Evolutionary conservation across 208 protist species (phyloP), one percentile per base, ranked within the genome.

Genomic region (Porcisia deanei): DNA sequence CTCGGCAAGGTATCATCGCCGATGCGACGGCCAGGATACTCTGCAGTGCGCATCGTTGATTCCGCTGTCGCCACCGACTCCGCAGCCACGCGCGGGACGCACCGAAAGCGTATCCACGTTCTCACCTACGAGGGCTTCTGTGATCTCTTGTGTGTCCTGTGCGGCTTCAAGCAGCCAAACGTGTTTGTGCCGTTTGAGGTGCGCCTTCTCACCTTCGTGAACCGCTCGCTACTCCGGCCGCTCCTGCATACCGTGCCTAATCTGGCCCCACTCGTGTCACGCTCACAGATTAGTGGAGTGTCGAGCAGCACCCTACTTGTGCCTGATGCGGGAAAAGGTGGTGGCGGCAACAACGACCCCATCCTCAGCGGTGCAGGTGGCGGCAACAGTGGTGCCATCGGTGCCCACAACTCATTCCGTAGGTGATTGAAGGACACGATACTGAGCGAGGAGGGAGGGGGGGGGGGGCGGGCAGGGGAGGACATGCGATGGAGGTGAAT

Each of bases 151-250:
- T 97, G 93, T 57, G 90, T 95, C 25, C 63, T 97, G 39, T 96
- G 91, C 80, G 72, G 87, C 76, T 95, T 96, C 71, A 94, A 96
- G 77, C 90, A 91, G 78, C 93, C 93, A 7, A 97, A 97, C 77
- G 91, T 92, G 16, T 86, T 97, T 20, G 87, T 91, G 47, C 88
- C 91, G 0, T 91, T 92, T 74, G 84, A 91, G 25, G 81, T 91
- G 75, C 85, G 91, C 4, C 81, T 97, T 39, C 73, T 73, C 39
- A 68, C 81, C 4, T 97, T 97, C 61, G 74, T 97, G 74, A 85
- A 88, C 8, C 86, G 87, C 68, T 90, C 88, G n/a, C 58, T 97
- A 43, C 79, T 97, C 53, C 86, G 87, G 39, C 93, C 93, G 53
- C 83, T 97, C 61, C 75, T 74, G 16, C 82, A 89, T 67, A 90